Base-by-base conservation (phyloP, 441 rosid genomes). In the Capsella rubella region DNA sequence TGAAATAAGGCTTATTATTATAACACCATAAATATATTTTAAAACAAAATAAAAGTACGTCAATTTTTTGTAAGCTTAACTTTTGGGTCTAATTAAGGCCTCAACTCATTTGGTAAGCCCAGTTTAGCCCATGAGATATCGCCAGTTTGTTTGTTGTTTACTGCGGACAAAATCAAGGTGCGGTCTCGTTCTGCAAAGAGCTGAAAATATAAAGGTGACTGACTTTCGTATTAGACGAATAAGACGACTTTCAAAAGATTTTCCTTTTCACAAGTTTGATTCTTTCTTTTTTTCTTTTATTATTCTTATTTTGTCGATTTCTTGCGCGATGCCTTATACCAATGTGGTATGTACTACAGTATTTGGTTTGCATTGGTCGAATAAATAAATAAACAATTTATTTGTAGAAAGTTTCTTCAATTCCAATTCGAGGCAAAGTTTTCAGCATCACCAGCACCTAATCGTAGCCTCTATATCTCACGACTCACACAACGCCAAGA, bases 391-490 rank as follows among this genome's bases (percentile, higher is more conserved):
- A 64, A 56, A 58, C n/a, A 16, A n/a, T 15, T 49, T 65, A 39
- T 50, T 57, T 57, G 47, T 66, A 50, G 72, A 29, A 66, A 66
- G 35, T 58, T 43, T 57, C 10, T 72, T 21, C 64, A 64, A 32
- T 21, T 63, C 49, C 64, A 72, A 43, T 54, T 54, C 32, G 39
- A 72, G 56, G 47, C 53, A 53, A 42, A 54, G 56, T 72, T 63
- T 63, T 72, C 55, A 72, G 47, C 63, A 63, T 56, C 47, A 21
- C 25, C 54, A 50, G 55, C 69, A 42, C 54, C 46, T 61, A 40
- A 8, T 13, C 45, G 21, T 39, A 61, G 25, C 25, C 25, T 21
- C 25, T 21, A 2, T 21, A 2, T 21, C 25, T 21, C 25, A 21
- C 25, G 25, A 21, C 25, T 21, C 25, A 21, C 25, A 50, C 10